phyloP scores from a whole-genome alignment of 2,329 filamentous ascomycete species.

The Pestalotiopsis sp. region DNA sequence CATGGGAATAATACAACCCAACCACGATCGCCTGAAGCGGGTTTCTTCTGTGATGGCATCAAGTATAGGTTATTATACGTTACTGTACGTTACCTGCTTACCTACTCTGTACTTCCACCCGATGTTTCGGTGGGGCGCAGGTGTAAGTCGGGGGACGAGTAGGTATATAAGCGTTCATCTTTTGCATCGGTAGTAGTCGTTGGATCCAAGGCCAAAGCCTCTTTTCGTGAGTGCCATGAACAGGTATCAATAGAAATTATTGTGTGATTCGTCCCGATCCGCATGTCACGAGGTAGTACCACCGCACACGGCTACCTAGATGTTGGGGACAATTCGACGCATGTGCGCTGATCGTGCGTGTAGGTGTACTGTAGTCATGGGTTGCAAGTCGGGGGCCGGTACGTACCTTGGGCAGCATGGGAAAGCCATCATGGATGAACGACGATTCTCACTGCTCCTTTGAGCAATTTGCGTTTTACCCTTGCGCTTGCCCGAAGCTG shows the following conservation, averaged over 20 bases:
- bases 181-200: background rate
- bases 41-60: too few species aligned
- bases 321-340: background rate
- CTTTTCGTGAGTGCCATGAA: background rate
- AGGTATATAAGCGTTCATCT: background rate
- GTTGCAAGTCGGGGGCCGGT: background rate
- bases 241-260: background rate
- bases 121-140: too few species aligned
- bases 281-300: background rate
- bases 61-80: too few species aligned
- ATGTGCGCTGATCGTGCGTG: background rate
- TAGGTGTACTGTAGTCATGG: background rate
- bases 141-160: too few species aligned
- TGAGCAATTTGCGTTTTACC: slow-evolving; percentile 1
- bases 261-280: background rate
- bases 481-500: background rate
- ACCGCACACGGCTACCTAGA: background rate
- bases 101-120: too few species aligned
- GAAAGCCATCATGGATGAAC: background rate
- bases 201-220: too few species aligned
- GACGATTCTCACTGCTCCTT: background rate
- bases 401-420: background rate
- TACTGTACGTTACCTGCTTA: too few species aligned
- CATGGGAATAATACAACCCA: too few species aligned
- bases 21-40: too few species aligned